Conservation (phyloP, 2,329 filamentous ascomycete species). For the Penicillium psychrosexuale region DNA sequence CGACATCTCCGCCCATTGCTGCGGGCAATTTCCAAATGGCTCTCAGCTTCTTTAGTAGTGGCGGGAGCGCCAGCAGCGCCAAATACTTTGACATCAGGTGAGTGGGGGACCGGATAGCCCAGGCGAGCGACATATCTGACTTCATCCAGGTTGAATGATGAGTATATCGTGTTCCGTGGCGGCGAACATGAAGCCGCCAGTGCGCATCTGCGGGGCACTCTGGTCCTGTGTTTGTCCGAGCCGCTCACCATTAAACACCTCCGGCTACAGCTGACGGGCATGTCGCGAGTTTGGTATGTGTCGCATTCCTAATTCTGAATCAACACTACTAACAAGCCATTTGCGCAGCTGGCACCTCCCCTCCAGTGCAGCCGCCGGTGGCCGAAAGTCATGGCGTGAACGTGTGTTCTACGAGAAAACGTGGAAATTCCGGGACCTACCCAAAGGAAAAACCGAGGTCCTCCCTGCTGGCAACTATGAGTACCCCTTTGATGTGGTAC, state of each 20-base stretch:
- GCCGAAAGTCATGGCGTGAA: conserved; percentile 42
- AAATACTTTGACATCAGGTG: conserved; percentile 52
- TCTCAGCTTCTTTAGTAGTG: conserved; percentile 46
- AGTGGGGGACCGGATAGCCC: conserved; percentile 14
- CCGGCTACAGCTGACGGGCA: conserved; percentile 67
- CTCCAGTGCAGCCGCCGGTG: conserved; percentile 36
- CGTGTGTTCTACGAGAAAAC: conserved; percentile 63
- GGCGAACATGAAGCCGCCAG: conserved; percentile 71
- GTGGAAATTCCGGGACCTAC: conserved; percentile 64
- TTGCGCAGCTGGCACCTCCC: conserved; percentile 34
- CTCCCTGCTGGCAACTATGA: conserved; percentile 76
- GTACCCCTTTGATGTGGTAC: conserved; percentile 71
- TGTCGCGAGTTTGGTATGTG: conserved; percentile 65
- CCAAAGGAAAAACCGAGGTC: conserved; percentile 50
- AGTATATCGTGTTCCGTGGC: conserved; percentile 76
- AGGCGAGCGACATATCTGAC: conserved; percentile 18
- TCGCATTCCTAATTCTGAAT: background rate
- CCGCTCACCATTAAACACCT: conserved; percentile 70
- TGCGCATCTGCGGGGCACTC: conserved; percentile 68
- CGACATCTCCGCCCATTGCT: conserved; percentile 10
- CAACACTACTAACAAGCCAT: background rate
- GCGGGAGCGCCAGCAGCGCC: conserved; percentile 44
- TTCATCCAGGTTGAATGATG: conserved; percentile 64
- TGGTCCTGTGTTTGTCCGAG: conserved; percentile 70
- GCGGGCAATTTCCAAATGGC: conserved; percentile 36